Conservation (phyloP, 352 stramenopile genomes). For the Phytopythium litorale region DNA sequence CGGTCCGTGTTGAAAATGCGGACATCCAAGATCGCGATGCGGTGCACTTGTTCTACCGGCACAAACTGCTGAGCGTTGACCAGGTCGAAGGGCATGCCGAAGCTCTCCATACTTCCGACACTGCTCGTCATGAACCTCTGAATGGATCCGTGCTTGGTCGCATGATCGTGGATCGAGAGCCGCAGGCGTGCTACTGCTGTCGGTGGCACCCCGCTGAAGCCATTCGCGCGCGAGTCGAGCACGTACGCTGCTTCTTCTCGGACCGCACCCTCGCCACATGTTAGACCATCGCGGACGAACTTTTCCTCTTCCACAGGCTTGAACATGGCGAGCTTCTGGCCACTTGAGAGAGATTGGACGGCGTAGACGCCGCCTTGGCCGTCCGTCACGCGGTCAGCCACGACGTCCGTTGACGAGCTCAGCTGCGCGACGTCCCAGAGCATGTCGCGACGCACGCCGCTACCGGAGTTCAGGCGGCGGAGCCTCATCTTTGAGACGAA, state of each 20-base stretch:
- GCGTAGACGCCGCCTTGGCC: constrained; percentile 72
- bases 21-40: constrained; percentile 78
- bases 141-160: constrained; percentile 61
- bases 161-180: constrained; percentile 31
- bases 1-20: constrained; percentile 87
- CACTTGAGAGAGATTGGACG: constrained; percentile 58
- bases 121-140: constrained; percentile 80
- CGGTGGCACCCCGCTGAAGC: constrained; percentile 72
- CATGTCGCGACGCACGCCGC: constrained; percentile 65
- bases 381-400: constrained; percentile 54
- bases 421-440: constrained; percentile 72
- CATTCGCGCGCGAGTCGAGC: constrained; percentile 58
- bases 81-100: constrained; percentile 72
- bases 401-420: constrained; percentile 37
- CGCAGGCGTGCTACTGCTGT: constrained; percentile 67
- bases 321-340: constrained; percentile 77
- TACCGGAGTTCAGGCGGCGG: constrained; percentile 48
- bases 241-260: constrained; percentile 77
- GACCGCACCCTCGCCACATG: constrained; percentile 64
- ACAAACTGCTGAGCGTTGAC: constrained; percentile 58
- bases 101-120: constrained; percentile 79
- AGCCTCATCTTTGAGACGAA: constrained; percentile 64
- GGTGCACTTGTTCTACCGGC: constrained; percentile 73
- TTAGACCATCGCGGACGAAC: constrained; percentile 68
- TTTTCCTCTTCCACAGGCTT: constrained; percentile 78